Evolutionary conservation across 257 asterid species (phyloP).

Genomic region (Vinca minor): DNA sequence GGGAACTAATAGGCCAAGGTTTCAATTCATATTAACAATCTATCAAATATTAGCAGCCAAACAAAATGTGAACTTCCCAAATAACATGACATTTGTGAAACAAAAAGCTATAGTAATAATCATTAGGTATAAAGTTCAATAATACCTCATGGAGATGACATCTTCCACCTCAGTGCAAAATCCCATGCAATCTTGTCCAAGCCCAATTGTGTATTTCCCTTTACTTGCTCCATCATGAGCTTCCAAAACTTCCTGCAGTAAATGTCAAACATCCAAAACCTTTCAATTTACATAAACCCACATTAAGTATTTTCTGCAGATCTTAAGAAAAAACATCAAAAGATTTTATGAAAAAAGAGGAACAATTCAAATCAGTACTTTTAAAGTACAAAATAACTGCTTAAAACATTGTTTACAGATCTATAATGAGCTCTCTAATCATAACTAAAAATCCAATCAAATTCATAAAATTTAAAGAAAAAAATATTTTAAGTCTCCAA

Average conservation of each 20-base stretch:
- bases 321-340: background rate
- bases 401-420: background rate
- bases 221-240: conserved; percentile 98
- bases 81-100: background rate
- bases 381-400: background rate
- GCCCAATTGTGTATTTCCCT: conserved; percentile 99
- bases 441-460: background rate
- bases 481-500: too few relatives aligned
- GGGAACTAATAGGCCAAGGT: background rate
- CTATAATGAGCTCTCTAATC: background rate
- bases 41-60: background rate
- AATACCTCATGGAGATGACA: conserved; percentile 98
- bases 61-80: background rate
- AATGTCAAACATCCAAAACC: conserved; percentile 3
- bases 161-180: conserved; percentile 95
- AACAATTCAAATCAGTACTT: background rate
- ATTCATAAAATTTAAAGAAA: too few relatives aligned
- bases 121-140: conserved; percentile 4
- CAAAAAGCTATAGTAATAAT: conserved; percentile 1
- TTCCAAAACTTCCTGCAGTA: conserved; percentile 73
- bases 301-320: conserved; percentile 2
- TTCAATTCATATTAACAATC: background rate
- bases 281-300: conserved; percentile 8
- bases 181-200: conserved; percentile 99
- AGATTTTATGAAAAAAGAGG: background rate